Percentiles rank a stretch among this genome's conserved stretches.
Conservation (phyloP, 345 rosid genomes). For the Salix arbutifolia region DNA sequence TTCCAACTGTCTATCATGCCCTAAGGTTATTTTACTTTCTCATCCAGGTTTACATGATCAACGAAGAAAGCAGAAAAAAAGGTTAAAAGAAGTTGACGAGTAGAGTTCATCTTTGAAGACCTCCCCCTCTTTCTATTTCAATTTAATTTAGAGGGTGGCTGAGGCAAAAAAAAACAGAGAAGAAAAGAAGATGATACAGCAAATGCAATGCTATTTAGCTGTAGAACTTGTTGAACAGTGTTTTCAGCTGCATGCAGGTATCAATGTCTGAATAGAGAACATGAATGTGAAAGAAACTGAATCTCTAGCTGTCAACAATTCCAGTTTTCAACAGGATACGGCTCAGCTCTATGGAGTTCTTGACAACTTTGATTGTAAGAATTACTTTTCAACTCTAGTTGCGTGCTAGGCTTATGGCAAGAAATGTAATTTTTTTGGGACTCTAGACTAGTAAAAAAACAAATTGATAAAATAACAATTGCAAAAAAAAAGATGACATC, state of each 20-base stretch:
- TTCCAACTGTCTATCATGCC: background rate
- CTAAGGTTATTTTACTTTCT: background rate
- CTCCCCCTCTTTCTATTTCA: background rate
- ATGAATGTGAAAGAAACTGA: background rate
- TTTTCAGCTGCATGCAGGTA: background rate
- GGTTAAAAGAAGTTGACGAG: conserved; percentile 16
- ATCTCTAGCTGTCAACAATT: too few relatives aligned
- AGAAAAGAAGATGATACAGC: background rate
- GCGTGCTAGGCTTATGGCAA: too few relatives aligned
- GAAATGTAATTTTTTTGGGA: too few relatives aligned
- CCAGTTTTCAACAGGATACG: too few relatives aligned
- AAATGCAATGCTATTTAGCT: background rate
- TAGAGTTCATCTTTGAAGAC: background rate
- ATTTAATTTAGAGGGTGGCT: background rate
- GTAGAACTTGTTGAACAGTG: background rate
- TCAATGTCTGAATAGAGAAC: background rate
- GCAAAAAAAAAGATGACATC: too few relatives aligned
- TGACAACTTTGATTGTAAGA: too few relatives aligned
- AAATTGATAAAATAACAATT: too few relatives aligned
- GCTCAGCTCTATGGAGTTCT: too few relatives aligned
- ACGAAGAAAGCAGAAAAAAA: conserved; percentile 61
- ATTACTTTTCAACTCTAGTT: too few relatives aligned
- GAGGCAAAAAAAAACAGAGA: background rate
- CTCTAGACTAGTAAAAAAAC: too few relatives aligned
- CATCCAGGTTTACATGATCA: conserved; percentile 69